Evolutionary conservation across 2,329 filamentous ascomycete species (phyloP).

Genomic region (Byssothecium circinans): DNA sequence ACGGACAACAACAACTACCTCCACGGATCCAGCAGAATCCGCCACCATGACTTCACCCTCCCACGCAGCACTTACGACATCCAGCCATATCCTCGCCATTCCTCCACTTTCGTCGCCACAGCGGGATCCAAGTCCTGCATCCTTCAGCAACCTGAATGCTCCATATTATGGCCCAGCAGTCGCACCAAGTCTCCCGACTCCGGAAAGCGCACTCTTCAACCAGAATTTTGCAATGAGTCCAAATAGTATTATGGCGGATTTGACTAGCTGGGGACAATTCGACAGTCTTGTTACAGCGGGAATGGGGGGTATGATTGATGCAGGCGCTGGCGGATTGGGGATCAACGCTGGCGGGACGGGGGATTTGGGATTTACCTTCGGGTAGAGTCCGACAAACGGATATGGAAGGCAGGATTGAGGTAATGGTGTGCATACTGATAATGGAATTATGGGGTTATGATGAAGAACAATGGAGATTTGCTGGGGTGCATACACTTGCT

Average conservation of each 20-base stretch:
- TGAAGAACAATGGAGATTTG: too few species aligned
- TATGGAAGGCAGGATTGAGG: too few species aligned
- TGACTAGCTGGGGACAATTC: slow-evolving; percentile 44
- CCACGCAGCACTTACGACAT: not conserved
- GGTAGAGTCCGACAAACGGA: too few species aligned
- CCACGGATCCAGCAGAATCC: not conserved
- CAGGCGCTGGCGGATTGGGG: slow-evolving; percentile 8
- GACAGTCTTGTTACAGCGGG: slow-evolving; percentile 42
- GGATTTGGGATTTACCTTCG: not conserved
- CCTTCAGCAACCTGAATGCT: not conserved
- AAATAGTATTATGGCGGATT: slow-evolving; percentile 32
- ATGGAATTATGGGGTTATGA: too few species aligned
- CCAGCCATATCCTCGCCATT: not conserved
- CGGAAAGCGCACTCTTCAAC: slow-evolving; percentile 29
- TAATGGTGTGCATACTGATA: too few species aligned
- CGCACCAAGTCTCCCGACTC: slow-evolving; percentile 30
- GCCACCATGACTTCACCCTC: not conserved
- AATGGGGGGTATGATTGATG: slow-evolving; percentile 31
- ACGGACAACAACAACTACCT: slow-evolving; percentile 3
- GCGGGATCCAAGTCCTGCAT: slow-evolving; percentile 16
- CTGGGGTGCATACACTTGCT: too few species aligned
- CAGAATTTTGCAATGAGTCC: slow-evolving; percentile 24
- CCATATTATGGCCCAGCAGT: slow-evolving; percentile 16
- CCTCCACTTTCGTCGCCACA: slow-evolving; percentile 11
- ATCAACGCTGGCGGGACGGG: not conserved